Base-by-base conservation (phyloP, 108 stramenopile genomes). In the Pseudonitzschia pungens region DNA sequence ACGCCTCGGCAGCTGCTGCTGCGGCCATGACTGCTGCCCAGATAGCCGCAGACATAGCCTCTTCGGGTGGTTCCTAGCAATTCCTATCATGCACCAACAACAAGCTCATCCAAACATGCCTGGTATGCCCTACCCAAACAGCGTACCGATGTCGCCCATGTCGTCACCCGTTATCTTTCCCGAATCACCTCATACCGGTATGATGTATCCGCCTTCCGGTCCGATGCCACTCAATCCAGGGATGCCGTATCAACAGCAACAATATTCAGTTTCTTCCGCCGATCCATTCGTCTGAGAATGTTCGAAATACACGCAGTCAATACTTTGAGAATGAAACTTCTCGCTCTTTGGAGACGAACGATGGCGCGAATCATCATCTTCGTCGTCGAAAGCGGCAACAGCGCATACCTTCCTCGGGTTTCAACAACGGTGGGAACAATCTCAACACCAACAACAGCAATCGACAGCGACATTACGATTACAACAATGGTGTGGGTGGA, bases 1-100 rank as follows among this genome's bases (percentile, higher is more conserved):
- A 89, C 81, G 92, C 92, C 15, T 83, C 83, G 65, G 92, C 92
- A 29, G 92, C 92, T n/a, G 90, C 90, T 22, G 89, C 84, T 26
- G 92, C 92, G 6, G 90, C 92, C 22, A 86, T 77, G 80, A 89
- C 85, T 32, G 89, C 90, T 5, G 92, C 92, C 3, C 86, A 81
- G 68, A 86, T 90, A 70, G 88, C 89, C 0, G 75, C 74, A 40
- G 73, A 76, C n/a, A 75, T 76, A 44, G 76, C 83, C 12, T 67
- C 60, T 40, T 40, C 60, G 31, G 20, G 20, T n/a, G 33, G 60
- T 15, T 16, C 74, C 51, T 53, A 58, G 57, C 42, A n/a, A 29
- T 36, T 29, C n/a, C 2, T 31, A 48, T 9, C 74, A 67, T n/a
- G 0, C 50, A 40, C 32, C 32, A 27, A 51, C 41, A 54, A 1